phyloP scores from a whole-genome alignment of 2,329 filamentous ascomycete genomes.

The Colletotrichum destructivum region DNA sequence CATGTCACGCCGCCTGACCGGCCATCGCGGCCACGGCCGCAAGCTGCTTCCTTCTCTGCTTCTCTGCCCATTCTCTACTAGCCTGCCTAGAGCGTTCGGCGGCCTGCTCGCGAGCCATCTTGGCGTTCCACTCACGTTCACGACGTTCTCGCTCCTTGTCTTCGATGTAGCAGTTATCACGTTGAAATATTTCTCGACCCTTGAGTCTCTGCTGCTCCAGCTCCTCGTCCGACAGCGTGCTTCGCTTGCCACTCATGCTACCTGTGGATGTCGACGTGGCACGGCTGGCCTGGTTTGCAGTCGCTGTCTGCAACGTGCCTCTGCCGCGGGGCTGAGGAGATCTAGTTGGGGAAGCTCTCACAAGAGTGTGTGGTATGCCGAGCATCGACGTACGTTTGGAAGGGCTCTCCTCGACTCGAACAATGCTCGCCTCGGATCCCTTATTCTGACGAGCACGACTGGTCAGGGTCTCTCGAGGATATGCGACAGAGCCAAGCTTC shows the following conservation, averaged over 20 bases:
- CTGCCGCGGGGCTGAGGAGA: slow-evolving; percentile 39
- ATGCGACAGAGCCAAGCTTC: slow-evolving; percentile 56
- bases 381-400: slow-evolving; percentile 44
- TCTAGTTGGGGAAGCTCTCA: slow-evolving; percentile 24
- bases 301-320: slow-evolving; percentile 12
- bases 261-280: slow-evolving; percentile 63
- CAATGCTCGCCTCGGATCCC: slow-evolving; percentile 46
- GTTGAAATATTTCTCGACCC: slow-evolving; percentile 68
- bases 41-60: slow-evolving; percentile 62
- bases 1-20: slow-evolving; percentile 13
- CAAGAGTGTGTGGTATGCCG: slow-evolving; percentile 25
- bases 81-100: slow-evolving; percentile 73
- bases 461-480: slow-evolving; percentile 70
- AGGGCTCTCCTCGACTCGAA: not conserved
- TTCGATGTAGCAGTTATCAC: slow-evolving; percentile 64
- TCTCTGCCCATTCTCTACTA: slow-evolving; percentile 75
- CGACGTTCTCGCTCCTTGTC: slow-evolving; percentile 68
- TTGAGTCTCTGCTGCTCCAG: slow-evolving; percentile 65
- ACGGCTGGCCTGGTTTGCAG: slow-evolving; percentile 49
- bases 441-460: slow-evolving; percentile 70
- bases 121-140: slow-evolving; percentile 69
- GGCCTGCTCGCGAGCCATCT: slow-evolving; percentile 70
- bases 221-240: slow-evolving; percentile 66
- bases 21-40: slow-evolving; percentile 24
- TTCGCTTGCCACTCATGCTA: slow-evolving; percentile 61